Evolutionary conservation across 2,329 filamentous ascomycete species (phyloP), one percentile per base, ranked within the genome.

Genomic region (Aureobasidium uvarum): DNA sequence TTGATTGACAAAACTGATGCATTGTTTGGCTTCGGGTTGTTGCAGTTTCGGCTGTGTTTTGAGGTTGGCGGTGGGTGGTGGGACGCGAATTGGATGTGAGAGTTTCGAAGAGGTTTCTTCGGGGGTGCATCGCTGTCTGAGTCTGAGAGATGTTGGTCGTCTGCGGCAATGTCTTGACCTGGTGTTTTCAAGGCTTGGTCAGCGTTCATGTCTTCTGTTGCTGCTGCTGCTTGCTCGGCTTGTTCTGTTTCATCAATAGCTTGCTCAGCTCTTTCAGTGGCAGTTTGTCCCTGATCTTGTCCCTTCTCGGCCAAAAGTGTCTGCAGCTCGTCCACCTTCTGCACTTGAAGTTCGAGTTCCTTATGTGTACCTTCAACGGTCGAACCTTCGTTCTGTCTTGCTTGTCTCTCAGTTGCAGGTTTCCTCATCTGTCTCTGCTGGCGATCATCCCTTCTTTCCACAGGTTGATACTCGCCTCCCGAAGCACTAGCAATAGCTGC

Each of bases 101-200:
- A 28, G 68, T 66, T 78, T 80, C 0, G 78, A 77, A 6, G 77
- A 75, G 14, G 71, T 66, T 45, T 76, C 68, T 58, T 79, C 76
- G 5, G 80, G 0, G 74, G 70, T 5, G 69, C 72, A 46, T 77
- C 75, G 64, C 72, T 72, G 65, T 75, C 71, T 1, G 71, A 69
- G 14, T 73, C 71, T 10, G 46, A 62, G 46, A 36, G 45, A 4
- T 48, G 14, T 20, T 36, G 41, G 11, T 60, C 56, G 18, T 25
- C 36, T 13, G 36, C 8, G 7, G 38, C 23, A n/a, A 23, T 20
- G 14, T 41, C 20, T 56, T 28, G 36, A 28, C 28, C 8, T 41
- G 52, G 2, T 8, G 5, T 8, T 31, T 48, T 5, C 20, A 48
- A 6, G 18, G 52, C 7, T 1, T 43, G 52, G n/a, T 43, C 52